phyloP scores from a whole-genome alignment of 177 flowering plant genomes.

The Telopea speciosissima region DNA sequence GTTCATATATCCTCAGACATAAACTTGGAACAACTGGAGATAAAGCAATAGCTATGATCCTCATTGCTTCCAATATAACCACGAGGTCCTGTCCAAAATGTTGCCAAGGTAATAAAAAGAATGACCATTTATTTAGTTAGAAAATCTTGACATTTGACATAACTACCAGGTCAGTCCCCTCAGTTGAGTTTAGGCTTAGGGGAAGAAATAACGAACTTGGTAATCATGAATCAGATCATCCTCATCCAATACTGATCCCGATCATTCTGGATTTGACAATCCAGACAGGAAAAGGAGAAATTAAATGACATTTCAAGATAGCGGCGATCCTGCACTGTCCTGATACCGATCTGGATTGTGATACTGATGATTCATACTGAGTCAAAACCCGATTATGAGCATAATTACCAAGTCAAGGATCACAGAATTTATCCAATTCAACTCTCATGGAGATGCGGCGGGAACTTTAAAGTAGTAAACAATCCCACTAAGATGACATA shows the following conservation, averaged over 20 bases:
- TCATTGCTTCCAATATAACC: slow-evolving; percentile 72
- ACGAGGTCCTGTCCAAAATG: slow-evolving; percentile 65
- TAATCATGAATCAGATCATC: too few relatives aligned
- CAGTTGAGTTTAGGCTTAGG: too few relatives aligned
- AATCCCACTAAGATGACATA: too few relatives aligned
- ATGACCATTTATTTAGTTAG: background rate
- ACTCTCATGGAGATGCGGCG: background rate
- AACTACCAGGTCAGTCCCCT: background rate
- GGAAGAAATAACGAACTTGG: too few relatives aligned
- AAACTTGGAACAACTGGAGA: slow-evolving; percentile 75
- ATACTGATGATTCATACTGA: too few relatives aligned
- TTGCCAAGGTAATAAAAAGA: background rate
- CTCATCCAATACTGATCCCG: too few relatives aligned
- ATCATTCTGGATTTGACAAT: too few relatives aligned
- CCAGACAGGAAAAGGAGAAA: too few relatives aligned
- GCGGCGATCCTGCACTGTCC: too few relatives aligned
- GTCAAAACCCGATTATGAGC: background rate
- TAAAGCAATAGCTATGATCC: slow-evolving; percentile 78
- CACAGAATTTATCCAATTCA: background rate
- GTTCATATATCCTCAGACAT: slow-evolving; percentile 63
- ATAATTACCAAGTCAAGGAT: background rate
- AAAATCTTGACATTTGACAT: background rate
- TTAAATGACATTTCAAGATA: too few relatives aligned
- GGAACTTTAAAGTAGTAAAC: background rate
- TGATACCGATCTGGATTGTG: background rate